These are phyloP conservation scores for Syncephalis plumigaleata DNA, from an alignment of 371 early-diverging fungal species.

Conservation along the genomic window DNA sequence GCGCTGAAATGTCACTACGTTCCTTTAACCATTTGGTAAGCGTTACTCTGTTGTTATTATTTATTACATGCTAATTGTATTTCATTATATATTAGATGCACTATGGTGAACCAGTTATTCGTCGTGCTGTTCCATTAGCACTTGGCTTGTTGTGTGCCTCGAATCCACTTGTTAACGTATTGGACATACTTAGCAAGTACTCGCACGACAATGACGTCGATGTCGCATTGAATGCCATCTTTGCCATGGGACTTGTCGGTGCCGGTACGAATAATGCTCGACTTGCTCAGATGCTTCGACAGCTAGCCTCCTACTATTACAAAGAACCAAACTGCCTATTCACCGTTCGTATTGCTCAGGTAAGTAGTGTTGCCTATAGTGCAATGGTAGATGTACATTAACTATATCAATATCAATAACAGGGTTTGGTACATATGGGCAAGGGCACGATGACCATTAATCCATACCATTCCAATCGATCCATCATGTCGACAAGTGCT, in stretches of 20 bases:
- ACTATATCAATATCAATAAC: no score
- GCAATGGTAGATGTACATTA: no score
- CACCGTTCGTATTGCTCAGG: conserved; percentile 91
- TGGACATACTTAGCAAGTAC: conserved; percentile 92
- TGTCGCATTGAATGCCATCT: conserved; percentile 89
- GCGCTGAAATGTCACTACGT: conserved; percentile 88
- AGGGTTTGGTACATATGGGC: conserved; percentile 91
- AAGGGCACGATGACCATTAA: conserved; percentile 94
- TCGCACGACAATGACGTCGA: conserved; percentile 92
- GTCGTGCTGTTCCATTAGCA: conserved; percentile 87
- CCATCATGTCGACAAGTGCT: conserved; percentile 80
- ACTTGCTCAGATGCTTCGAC: conserved; percentile 91
- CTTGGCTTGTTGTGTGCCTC: conserved; percentile 92
- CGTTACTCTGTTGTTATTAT: neutral
- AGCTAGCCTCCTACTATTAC: conserved; percentile 91
- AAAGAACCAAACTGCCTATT: conserved; percentile 88
- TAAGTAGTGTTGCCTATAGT: conserved; percentile 8
- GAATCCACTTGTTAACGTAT: conserved; percentile 76
- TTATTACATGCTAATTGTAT: neutral
- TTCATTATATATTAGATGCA: conserved; percentile 90
- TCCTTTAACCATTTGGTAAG: conserved; percentile 81
- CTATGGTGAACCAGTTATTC: conserved; percentile 89
- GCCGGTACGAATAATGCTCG: conserved; percentile 99
- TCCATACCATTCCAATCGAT: conserved; percentile 84
- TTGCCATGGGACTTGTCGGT: conserved; percentile 97